These are phyloP conservation scores for Colletotrichum tabaci DNA, from an alignment of 2,329 filamentous ascomycete genomes.

Conservation along the genomic window DNA sequence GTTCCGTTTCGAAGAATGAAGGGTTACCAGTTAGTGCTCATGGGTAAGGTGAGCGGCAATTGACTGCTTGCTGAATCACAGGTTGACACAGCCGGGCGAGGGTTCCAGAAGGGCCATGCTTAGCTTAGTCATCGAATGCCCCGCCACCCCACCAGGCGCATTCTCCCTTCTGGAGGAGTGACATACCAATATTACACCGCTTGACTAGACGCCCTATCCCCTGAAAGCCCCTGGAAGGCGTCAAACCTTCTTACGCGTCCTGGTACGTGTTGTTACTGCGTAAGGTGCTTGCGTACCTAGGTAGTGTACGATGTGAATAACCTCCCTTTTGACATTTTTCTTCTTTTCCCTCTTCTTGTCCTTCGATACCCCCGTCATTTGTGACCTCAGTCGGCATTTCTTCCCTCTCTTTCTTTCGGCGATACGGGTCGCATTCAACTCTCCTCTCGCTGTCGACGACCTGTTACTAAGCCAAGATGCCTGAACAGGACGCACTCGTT, in stretches of 20 bases:
- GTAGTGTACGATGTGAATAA: conserved; percentile 25
- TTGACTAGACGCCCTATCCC: background rate
- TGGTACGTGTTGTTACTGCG: conserved; percentile 33
- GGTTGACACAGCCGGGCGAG: background rate
- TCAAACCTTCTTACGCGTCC: conserved; percentile 37
- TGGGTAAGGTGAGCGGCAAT: conserved; percentile 34
- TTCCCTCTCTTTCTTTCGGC: background rate
- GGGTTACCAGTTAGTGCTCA: conserved; percentile 5
- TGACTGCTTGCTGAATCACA: conserved; percentile 5
- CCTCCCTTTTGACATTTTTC: background rate
- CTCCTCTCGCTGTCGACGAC: background rate
- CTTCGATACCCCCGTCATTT: conserved; percentile 16
- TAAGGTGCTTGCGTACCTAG: background rate
- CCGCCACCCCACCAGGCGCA: conserved; percentile 30
- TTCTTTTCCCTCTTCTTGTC: background rate
- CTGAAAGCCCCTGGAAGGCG: conserved; percentile 13
- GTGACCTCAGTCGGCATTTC: background rate
- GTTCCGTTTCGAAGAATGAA: conserved; percentile 1
- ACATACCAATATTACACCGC: conserved; percentile 14
- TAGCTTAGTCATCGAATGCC: conserved; percentile 28
- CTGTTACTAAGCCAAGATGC: conserved; percentile 48
- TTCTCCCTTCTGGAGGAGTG: conserved; percentile 5
- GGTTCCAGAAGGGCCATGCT: too few relatives aligned
- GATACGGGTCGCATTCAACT: background rate
- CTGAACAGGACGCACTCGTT: conserved; percentile 62